These are phyloP conservation scores for Passiflora organensis DNA, from an alignment of 345 rosid genomes.

Conservation along the genomic window DNA sequence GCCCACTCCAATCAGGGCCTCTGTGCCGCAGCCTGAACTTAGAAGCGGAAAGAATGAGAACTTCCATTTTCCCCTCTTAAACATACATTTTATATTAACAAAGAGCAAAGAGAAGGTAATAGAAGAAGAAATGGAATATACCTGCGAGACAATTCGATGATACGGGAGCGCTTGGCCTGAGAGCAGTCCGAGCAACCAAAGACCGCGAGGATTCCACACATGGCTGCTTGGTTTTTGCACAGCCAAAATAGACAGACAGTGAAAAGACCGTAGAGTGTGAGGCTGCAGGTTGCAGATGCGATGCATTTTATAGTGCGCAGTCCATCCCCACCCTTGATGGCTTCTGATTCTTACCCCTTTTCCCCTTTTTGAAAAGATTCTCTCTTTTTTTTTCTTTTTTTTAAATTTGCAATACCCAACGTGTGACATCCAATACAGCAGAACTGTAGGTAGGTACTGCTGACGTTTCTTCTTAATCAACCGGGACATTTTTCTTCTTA, in stretches of 20 bases:
- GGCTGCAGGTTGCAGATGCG: too few species aligned
- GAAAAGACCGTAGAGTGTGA: background rate
- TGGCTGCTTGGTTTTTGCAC: conserved; percentile 9
- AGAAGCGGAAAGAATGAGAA: background rate
- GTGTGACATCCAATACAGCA: too few species aligned
- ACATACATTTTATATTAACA: background rate
- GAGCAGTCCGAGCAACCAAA: conserved; percentile 66
- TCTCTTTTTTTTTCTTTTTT: too few species aligned
- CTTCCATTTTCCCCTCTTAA: background rate
- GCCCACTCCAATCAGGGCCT: conserved; percentile 89
- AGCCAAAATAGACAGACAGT: too few species aligned
- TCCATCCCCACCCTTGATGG: too few species aligned
- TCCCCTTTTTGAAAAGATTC: too few species aligned
- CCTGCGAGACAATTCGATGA: conserved; percentile 79
- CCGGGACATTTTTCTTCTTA: too few species aligned
- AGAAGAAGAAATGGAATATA: background rate
- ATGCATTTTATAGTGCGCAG: too few species aligned
- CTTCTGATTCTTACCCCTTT: too few species aligned
- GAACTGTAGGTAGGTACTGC: too few species aligned
- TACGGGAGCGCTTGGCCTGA: conserved; percentile 74
- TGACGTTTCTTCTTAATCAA: too few species aligned
- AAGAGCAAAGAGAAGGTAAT: background rate
- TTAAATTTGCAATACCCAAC: too few species aligned
- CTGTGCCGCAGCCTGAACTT: conserved; percentile 57
- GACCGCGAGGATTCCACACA: conserved; percentile 86